Percentiles rank a stretch among this genome's conserved stretches.
Conservation (phyloP, 2,329 filamentous ascomycete genomes). For the Aspergillus bombycis region DNA sequence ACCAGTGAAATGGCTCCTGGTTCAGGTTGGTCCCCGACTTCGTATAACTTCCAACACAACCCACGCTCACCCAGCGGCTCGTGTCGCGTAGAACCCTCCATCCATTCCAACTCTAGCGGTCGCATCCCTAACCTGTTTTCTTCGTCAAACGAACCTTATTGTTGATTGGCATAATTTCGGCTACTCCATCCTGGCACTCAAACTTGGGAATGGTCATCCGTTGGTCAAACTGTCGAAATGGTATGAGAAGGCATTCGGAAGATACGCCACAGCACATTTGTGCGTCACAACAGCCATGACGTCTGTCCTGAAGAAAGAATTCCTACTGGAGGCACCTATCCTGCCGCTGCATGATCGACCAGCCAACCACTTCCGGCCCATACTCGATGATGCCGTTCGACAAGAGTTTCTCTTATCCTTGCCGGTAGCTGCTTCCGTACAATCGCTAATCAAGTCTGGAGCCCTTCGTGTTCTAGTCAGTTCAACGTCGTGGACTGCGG, state of each 20-base stretch:
- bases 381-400: conserved; percentile 55
- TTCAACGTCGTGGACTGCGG: conserved; percentile 95
- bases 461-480: conserved; percentile 76
- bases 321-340: conserved; percentile 66
- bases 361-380: conserved; percentile 76
- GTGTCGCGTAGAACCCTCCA: conserved; percentile 76
- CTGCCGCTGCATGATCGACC: conserved; percentile 85
- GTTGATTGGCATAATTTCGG: conserved; percentile 99
- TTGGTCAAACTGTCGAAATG: conserved; percentile 75
- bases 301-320: conserved; percentile 68
- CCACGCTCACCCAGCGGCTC: background rate
- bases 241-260: conserved; percentile 76
- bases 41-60: background rate
- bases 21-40: conserved; percentile 63
- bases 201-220: conserved; percentile 65
- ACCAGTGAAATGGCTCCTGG: conserved; percentile 82
- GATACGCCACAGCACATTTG: conserved; percentile 72
- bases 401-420: conserved; percentile 66
- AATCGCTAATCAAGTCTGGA: conserved; percentile 61
- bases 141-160: conserved; percentile 79
- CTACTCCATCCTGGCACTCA: conserved; percentile 82
- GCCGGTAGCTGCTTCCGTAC: conserved; percentile 64
- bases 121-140: conserved; percentile 69
- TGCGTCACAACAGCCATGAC: conserved; percentile 91
- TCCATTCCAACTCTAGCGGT: conserved; percentile 88